phyloP scores from a whole-genome alignment of 768 basidiomycete genomes.

The Krasilnikovozyma curviuscula region DNA sequence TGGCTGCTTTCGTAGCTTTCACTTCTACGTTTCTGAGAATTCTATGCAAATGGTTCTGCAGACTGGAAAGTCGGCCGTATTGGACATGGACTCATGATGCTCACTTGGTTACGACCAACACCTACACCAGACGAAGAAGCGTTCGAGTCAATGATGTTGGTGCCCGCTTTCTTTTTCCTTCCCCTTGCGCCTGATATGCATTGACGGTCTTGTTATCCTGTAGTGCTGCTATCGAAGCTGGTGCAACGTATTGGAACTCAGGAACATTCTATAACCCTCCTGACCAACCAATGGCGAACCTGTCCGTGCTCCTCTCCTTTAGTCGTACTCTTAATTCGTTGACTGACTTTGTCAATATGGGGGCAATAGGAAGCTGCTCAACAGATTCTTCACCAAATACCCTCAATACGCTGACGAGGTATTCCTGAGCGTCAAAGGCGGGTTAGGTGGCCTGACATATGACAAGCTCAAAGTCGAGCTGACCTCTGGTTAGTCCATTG shows the following conservation, averaged over 20 bases:
- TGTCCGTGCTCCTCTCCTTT: not conserved
- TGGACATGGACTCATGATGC: slow-evolving; percentile 37
- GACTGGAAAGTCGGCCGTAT: slow-evolving; percentile 18
- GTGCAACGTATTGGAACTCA: slow-evolving; percentile 23
- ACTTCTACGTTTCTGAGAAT: too few species aligned
- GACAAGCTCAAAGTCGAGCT: not conserved
- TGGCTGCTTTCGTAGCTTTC: too few species aligned
- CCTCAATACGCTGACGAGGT: slow-evolving; percentile 31
- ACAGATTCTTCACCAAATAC: slow-evolving; percentile 34
- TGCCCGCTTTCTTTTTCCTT: slow-evolving; percentile 19
- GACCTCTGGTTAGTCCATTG: too few species aligned
- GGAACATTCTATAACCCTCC: slow-evolving; percentile 41
- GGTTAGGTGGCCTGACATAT: slow-evolving; percentile 13
- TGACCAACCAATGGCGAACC: slow-evolving; percentile 15
- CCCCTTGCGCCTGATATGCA: slow-evolving; percentile 30
- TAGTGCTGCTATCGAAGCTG: slow-evolving; percentile 24
- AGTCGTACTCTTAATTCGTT: not conserved
- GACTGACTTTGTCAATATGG: too few species aligned
- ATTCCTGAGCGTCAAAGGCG: slow-evolving; percentile 36
- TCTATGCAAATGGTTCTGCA: too few species aligned
- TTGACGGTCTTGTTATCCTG: slow-evolving; percentile 23
- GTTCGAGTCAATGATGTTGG: slow-evolving; percentile 40
- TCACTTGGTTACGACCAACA: slow-evolving; percentile 29
- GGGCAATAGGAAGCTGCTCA: slow-evolving; percentile 35
- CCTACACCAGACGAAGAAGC: slow-evolving; percentile 37